Evolutionary conservation across 1,284 basidiomycete genomes (phyloP), one percentile per base, ranked within the genome.

Genomic region (Marasmius tenuissimus): DNA sequence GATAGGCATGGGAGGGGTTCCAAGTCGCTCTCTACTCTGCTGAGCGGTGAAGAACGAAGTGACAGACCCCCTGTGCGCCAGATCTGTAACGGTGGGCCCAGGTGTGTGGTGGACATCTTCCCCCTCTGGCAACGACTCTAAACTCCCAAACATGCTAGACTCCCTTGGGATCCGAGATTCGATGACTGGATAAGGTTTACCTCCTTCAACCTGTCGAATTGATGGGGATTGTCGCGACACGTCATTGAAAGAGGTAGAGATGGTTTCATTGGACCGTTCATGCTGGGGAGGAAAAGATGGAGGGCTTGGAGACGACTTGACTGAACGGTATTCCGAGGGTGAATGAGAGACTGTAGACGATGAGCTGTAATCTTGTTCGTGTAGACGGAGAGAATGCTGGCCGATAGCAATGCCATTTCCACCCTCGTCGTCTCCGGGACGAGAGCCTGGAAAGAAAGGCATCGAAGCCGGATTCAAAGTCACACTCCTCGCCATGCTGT

Each of bases 381-480:
- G 79, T 10, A 56, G 52, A 63, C 78, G 81, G 70, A 78, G 76
- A 65, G 77, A 72, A 37, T 80, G 78, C 70, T 81, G 78, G 59
- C 75, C 74, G 68, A 83, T 82, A 59, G 75, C 76, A 50, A 82
- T 70, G 62, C 74, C 76, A 68, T 70, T 76, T 54, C 74, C 68
- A 61, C 75, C 76, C 57, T 85, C 84, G 59, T 86, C 84, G 63
- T 87, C 86, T 67, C 71, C 77, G 68, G 78, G 70, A 68, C 85
- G 85, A 69, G 83, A 73, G 70, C 78, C 81, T 65, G 91, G 91
- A 73, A 92, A 91, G 82, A 93, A 92, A 56, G 91, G 91, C 72
- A 86, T 86, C 61, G 91, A 92, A 65, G 89, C 82, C 67, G 91
- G 91, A 74, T 93, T 92, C 68, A 93, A 78, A 61, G 87, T 81